Evolutionary conservation across 169 alveolate species (phyloP).

Genomic region (Neospora caninum): DNA sequence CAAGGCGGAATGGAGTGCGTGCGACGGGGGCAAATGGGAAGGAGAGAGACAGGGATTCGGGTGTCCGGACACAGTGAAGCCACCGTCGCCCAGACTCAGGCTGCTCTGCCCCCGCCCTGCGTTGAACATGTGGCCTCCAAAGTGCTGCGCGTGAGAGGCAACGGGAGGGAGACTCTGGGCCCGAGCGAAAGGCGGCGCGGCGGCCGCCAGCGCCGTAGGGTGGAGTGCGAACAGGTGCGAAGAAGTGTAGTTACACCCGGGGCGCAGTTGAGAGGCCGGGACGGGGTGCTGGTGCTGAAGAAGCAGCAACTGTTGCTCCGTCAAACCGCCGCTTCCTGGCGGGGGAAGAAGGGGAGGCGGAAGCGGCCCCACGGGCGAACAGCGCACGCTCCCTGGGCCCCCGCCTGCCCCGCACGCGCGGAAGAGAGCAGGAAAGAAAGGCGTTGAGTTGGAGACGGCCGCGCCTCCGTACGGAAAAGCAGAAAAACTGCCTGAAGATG

Average conservation of each 20-base stretch:
- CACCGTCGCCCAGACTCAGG: neutral
- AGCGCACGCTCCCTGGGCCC: neutral
- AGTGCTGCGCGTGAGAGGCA: neutral
- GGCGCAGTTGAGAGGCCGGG: neutral
- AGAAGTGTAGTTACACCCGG: neutral
- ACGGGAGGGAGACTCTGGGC: neutral
- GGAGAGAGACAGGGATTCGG: neutral
- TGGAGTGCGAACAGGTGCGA: neutral
- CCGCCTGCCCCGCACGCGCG: neutral
- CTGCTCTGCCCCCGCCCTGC: neutral
- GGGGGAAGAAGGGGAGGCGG: neutral
- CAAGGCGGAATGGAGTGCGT: neutral
- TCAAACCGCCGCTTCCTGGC: neutral
- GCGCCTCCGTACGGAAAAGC: neutral
- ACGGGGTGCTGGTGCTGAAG: neutral
- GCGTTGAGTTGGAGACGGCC: neutral
- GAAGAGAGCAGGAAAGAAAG: neutral
- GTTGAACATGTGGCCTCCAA: neutral
- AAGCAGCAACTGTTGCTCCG: neutral
- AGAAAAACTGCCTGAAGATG: neutral
- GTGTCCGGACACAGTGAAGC: neutral
- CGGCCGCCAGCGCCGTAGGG: neutral
- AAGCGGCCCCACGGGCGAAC: neutral
- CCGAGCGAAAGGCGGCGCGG: neutral
- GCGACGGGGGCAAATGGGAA: neutral